Evolutionary conservation across 495 filamentous ascomycete genomes (phyloP).

Genomic region (Daldinia bambusicola): DNA sequence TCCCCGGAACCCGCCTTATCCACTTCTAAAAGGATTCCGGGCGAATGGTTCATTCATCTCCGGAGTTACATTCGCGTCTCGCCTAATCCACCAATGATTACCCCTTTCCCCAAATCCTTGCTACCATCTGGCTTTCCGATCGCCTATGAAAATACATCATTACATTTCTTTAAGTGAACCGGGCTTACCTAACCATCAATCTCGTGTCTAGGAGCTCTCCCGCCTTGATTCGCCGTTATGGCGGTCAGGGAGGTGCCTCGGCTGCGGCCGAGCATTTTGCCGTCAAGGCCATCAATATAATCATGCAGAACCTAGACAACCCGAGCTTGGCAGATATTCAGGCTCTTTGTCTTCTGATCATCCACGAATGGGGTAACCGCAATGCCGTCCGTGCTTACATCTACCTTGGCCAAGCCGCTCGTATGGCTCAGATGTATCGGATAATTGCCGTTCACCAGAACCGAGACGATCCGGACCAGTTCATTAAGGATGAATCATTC

Average conservation of each 20-base stretch:
- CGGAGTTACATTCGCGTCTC: slow-evolving; percentile 37
- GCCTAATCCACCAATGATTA: slow-evolving; percentile 40
- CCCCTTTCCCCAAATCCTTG: slow-evolving; percentile 13
- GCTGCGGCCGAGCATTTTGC: slow-evolving; percentile 61
- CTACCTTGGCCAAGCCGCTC: slow-evolving; percentile 61
- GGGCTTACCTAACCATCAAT: slow-evolving; percentile 36
- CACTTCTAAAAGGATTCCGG: slow-evolving; percentile 44
- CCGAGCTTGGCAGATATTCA: slow-evolving; percentile 63
- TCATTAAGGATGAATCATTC: slow-evolving; percentile 63
- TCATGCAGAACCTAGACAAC: slow-evolving; percentile 59
- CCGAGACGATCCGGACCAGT: slow-evolving; percentile 58
- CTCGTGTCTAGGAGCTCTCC: slow-evolving; percentile 54
- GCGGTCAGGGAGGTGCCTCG: slow-evolving; percentile 56
- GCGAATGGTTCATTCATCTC: slow-evolving; percentile 47
- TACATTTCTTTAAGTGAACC: slow-evolving; percentile 13
- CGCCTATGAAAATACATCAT: slow-evolving; percentile 18
- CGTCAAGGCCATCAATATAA: slow-evolving; percentile 57
- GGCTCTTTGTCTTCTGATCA: slow-evolving; percentile 60
- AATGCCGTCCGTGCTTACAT: slow-evolving; percentile 64
- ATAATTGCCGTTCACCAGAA: slow-evolving; percentile 58
- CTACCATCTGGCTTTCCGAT: slow-evolving; percentile 33
- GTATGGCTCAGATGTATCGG: slow-evolving; percentile 64
- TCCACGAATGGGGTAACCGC: slow-evolving; percentile 63
- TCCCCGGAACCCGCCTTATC: slow-evolving; percentile 36
- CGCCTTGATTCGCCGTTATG: slow-evolving; percentile 60